phyloP scores from a whole-genome alignment of 768 basidiomycete species.

The Boletus tomentosulus region DNA sequence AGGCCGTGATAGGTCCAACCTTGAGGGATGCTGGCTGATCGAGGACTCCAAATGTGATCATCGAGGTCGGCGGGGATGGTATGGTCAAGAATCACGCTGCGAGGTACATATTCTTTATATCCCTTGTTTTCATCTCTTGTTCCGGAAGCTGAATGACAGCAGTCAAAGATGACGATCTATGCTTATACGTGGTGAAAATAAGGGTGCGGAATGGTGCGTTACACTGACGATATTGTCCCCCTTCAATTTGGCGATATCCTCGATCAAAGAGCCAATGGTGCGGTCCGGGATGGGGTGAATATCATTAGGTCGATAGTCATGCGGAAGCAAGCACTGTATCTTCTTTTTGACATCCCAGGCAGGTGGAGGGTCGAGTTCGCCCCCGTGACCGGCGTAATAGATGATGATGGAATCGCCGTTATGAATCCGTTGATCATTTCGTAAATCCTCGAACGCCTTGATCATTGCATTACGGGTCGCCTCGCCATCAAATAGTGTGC shows the following conservation, averaged over 20 bases:
- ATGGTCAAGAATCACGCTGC: conserved; percentile 1
- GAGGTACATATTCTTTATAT: conserved; percentile 6
- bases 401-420: conserved; percentile 36
- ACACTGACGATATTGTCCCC: conserved; percentile 43
- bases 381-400: conserved; percentile 46
- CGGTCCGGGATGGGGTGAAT: conserved; percentile 41
- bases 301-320: conserved; percentile 23
- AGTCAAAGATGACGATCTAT: conserved; percentile 45
- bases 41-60: conserved; percentile 15
- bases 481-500: conserved; percentile 33
- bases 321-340: conserved; percentile 30
- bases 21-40: conserved; percentile 10
- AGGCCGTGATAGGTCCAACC: conserved; percentile 27
- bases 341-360: conserved; percentile 22
- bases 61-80: conserved; percentile 22
- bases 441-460: conserved; percentile 20
- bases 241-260: conserved; percentile 33
- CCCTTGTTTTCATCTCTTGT: conserved; percentile 19
- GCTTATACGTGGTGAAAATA: background rate
- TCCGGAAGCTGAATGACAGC: conserved; percentile 41
- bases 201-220: background rate
- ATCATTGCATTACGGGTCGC: conserved; percentile 39
- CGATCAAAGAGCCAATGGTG: conserved; percentile 36
- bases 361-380: conserved; percentile 29
- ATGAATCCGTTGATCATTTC: conserved; percentile 20